These are phyloP conservation scores for Apocynum venetum DNA, from an alignment of 257 asterid genomes.

Conservation along the genomic window DNA sequence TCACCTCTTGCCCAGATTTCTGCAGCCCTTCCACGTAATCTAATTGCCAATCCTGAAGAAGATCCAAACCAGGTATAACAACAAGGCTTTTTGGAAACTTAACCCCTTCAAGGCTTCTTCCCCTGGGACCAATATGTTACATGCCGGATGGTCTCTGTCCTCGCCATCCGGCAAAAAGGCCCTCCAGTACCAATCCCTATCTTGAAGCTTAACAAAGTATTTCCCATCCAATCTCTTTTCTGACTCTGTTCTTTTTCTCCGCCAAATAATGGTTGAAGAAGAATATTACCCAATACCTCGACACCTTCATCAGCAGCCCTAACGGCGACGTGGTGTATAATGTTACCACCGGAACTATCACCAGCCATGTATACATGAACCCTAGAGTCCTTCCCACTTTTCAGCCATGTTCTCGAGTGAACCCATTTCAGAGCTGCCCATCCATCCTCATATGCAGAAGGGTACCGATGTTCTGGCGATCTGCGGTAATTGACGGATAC, in stretches of 20 bases:
- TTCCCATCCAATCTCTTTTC: constrained; percentile 37
- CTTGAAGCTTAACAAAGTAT: constrained; percentile 40
- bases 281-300: constrained; percentile 36
- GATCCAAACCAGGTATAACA: constrained; percentile 43
- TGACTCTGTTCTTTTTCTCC: constrained; percentile 36
- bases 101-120: constrained; percentile 23
- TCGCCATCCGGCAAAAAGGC: constrained; percentile 45
- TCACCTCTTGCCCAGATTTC: constrained; percentile 36
- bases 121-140: constrained; percentile 42
- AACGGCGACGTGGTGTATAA: constrained; percentile 32
- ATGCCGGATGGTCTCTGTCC: constrained; percentile 45
- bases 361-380: constrained; percentile 39
- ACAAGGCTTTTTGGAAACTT: constrained; percentile 35
- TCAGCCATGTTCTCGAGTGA: constrained; percentile 35
- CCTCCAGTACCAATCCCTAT: constrained; percentile 51
- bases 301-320: constrained; percentile 34
- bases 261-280: constrained; percentile 44
- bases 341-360: constrained; percentile 48
- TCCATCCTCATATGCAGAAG: constrained; percentile 46
- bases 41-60: constrained; percentile 47
- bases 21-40: constrained; percentile 37
- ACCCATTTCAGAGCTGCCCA: constrained; percentile 45
- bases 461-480: constrained; percentile 43
- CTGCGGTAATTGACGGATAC: constrained; percentile 44
- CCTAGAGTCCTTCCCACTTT: constrained; percentile 33